Base-by-base conservation (phyloP, 139 green algal genomes). In the Penium margaritaceum region DNA sequence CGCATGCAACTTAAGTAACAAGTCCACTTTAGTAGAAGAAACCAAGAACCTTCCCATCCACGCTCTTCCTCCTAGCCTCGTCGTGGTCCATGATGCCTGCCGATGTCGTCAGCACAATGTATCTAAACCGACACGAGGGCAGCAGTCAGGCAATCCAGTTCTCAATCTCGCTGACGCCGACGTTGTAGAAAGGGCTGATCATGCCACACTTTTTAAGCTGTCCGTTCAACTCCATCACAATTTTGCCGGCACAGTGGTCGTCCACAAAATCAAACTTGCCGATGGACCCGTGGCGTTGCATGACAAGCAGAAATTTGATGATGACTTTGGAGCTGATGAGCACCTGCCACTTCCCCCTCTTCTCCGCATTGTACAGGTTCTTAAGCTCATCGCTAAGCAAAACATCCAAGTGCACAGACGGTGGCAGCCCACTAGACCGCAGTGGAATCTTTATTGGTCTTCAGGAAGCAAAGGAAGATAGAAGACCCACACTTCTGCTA, bases 61-160 rank as follows among this genome's bases (percentile, higher is more conserved):
- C 80, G 64, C 95, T 93, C 87, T 98, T 98, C 46, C 91, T 81
- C 36, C 95, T 85, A 0, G 95, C 95, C 87, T 98, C 95, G 80
- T 98, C 94, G 75, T 99, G 95, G 83, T 97, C 92, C 90, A 98
- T 96, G 88, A 99, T 99, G 71, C 95, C 95, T 38, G 80, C 80
- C 21, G 89, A 94, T 44, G 95, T 99, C 62, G 95, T 99, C 66
- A 99, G 78, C 30, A 99, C 89, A 61, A 99, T 96, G 36, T 91
- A 84, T 35, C 94, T 95, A 76, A 99, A 99, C 88, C 93, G 90
- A 88, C 94, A 93, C 24, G 90, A 97, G 21, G 94, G 94, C 57
- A 99, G 86, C 77, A 99, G 86, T 46, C 94, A 87, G 1, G 81
- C 91, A 36, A 96, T 85, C 94, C 94, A 98, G 46, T 85, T 82